A percentile compares a stretch with the other conserved stretches of the same genome.
Evolutionary conservation across 179 eudicot species (phyloP).

Genomic region (Spergularia azorica): DNA sequence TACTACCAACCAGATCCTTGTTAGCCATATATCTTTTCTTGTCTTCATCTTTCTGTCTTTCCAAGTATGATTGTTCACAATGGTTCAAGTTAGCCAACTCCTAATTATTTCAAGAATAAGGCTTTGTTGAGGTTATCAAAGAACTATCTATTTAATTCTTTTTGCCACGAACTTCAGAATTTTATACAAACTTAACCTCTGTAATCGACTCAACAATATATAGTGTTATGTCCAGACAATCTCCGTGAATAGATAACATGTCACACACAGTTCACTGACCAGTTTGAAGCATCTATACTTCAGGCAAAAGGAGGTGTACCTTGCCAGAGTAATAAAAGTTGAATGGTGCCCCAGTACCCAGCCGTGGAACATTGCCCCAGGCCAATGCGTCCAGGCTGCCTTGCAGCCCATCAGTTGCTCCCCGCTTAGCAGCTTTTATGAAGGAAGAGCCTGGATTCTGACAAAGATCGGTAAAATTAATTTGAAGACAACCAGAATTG

Average conservation of each 20-base stretch:
- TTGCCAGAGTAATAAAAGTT: constrained; percentile 69
- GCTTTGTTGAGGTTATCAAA: too few relatives aligned
- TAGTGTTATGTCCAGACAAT: too few relatives aligned
- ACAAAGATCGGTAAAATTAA: background rate
- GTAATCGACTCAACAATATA: too few relatives aligned
- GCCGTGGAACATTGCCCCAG: constrained; percentile 82
- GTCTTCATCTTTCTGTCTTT: too few relatives aligned
- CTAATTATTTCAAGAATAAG: too few relatives aligned
- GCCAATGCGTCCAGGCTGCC: constrained; percentile 82
- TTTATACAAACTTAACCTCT: too few relatives aligned
- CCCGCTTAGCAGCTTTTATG: constrained; percentile 78
- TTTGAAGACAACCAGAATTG: background rate
- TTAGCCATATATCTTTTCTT: too few relatives aligned
- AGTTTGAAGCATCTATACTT: background rate
- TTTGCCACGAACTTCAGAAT: too few relatives aligned
- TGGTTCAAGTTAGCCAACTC: too few relatives aligned
- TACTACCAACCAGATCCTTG: background rate
- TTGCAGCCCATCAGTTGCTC: constrained; percentile 60
- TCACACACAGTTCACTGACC: background rate
- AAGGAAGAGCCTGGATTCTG: constrained; percentile 84
- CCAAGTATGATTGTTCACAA: too few relatives aligned
- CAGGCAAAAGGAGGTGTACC: constrained; percentile 38
- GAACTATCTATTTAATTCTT: too few relatives aligned
- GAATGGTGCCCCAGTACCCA: constrained; percentile 79
- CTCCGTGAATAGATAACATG: too few relatives aligned